These are phyloP conservation scores for Coffea canephora DNA, from an alignment of 257 asterid genomes.

Conservation along the genomic window DNA sequence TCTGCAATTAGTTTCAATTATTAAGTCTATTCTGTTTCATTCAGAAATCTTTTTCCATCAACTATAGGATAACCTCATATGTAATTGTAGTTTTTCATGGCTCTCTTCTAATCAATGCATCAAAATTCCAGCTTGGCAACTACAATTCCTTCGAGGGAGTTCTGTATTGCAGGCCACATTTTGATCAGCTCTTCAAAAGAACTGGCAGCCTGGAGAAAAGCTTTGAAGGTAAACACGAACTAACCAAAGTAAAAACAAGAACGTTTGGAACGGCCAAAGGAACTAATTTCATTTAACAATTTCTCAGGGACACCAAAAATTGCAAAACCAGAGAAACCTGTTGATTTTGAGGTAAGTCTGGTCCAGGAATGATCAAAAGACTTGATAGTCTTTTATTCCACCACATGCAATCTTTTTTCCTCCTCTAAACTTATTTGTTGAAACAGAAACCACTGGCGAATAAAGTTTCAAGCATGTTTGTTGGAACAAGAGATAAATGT, in stretches of 20 bases:
- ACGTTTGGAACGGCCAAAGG: neutral
- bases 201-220: slow-evolving; percentile 96
- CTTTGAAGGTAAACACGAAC: slow-evolving; percentile 68
- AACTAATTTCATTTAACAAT: slow-evolving; percentile 7
- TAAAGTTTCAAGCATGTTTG: slow-evolving; percentile 79
- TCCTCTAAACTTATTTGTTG: slow-evolving; percentile 5
- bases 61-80: neutral
- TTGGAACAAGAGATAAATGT: slow-evolving; percentile 83
- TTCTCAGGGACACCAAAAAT: slow-evolving; percentile 85
- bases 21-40: neutral
- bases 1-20: neutral
- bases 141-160: slow-evolving; percentile 98
- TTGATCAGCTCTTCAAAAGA: slow-evolving; percentile 94
- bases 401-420: neutral
- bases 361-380: neutral
- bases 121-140: slow-evolving; percentile 63
- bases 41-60: neutral
- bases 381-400: neutral
- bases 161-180: slow-evolving; percentile 97
- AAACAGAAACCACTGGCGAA: slow-evolving; percentile 63
- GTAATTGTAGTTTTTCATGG: neutral
- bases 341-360: slow-evolving; percentile 53
- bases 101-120: neutral
- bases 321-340: slow-evolving; percentile 75
- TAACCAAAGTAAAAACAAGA: neutral